phyloP scores from a whole-genome alignment of 768 basidiomycete genomes.

The Aureoboletus auriporus region DNA sequence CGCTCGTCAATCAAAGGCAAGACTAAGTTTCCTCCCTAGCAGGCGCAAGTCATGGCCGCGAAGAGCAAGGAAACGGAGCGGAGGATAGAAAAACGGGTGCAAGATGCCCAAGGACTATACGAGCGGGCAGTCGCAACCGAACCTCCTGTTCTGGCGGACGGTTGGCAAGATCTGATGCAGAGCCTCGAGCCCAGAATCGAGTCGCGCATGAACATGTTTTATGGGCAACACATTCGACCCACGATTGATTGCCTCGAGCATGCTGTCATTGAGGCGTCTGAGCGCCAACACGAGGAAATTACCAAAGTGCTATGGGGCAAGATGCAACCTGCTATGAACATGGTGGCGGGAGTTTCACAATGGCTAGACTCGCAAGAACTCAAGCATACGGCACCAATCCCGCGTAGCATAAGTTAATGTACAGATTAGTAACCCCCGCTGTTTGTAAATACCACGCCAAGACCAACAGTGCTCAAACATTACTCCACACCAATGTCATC shows the following conservation, averaged over 20 bases:
- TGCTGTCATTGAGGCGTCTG: slow-evolving; percentile 9
- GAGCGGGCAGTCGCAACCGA: slow-evolving; percentile 11
- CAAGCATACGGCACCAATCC: slow-evolving; percentile 14
- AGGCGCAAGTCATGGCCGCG: slow-evolving; percentile 14
- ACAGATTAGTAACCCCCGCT: not conserved
- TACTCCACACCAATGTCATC: not conserved
- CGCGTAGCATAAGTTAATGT: not conserved
- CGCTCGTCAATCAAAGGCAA: not conserved
- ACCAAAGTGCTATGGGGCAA: slow-evolving; percentile 23
- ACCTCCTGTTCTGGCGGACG: not conserved
- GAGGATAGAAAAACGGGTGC: slow-evolving; percentile 12
- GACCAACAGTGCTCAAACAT: not conserved
- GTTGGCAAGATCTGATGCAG: slow-evolving; percentile 10
- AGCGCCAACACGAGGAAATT: slow-evolving; percentile 20
- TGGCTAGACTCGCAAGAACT: slow-evolving; percentile 31
- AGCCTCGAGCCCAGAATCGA: slow-evolving; percentile 18
- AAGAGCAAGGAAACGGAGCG: slow-evolving; percentile 12
- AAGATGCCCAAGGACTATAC: slow-evolving; percentile 15
- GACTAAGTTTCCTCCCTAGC: slow-evolving; percentile 8
- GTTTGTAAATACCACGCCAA: slow-evolving; percentile 18
- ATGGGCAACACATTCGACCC: slow-evolving; percentile 20
- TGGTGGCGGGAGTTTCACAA: slow-evolving; percentile 26
- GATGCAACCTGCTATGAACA: slow-evolving; percentile 30
- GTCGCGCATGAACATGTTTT: slow-evolving; percentile 17
- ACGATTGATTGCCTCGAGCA: slow-evolving; percentile 12